Evolutionary conservation across 139 green algal genomes (phyloP).

Genomic region (Deuterostichococcus epilithicus): DNA sequence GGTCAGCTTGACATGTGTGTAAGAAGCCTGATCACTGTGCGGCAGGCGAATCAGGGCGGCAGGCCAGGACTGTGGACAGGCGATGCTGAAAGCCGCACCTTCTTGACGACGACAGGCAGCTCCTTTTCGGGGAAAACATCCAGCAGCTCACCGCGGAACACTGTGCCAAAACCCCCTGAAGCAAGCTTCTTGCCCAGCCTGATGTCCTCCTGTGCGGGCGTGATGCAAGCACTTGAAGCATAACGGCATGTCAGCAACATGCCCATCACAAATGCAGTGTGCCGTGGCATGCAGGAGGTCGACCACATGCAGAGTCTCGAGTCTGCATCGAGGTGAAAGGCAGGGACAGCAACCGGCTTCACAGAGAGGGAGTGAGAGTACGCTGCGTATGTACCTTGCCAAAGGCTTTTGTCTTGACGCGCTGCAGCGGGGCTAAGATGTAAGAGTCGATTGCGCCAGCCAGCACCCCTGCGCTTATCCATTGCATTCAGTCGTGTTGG

Average conservation of each 20-base stretch:
- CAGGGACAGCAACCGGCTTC: no score
- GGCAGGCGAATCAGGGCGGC: no score
- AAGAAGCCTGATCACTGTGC: no score
- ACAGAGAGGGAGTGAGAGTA: no score
- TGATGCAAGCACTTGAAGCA: no score
- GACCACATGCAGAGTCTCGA: no score
- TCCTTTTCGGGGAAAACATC: slow-evolving; percentile 20
- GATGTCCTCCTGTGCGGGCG: slow-evolving; percentile 78
- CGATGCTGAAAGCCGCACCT: no score
- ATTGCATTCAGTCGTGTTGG: no score
- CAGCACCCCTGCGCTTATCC: slow-evolving; percentile 66
- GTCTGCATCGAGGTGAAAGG: no score
- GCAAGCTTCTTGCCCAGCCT: slow-evolving; percentile 80
- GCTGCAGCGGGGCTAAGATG: slow-evolving; percentile 56
- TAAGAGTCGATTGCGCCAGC: slow-evolving; percentile 79
- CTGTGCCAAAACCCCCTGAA: slow-evolving; percentile 88
- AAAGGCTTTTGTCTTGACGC: slow-evolving; percentile 22
- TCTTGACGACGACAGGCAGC: slow-evolving; percentile 64
- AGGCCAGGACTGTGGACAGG: no score
- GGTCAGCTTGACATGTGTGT: no score
- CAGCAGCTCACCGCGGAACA: slow-evolving; percentile 70
- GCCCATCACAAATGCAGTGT: slow-evolving; percentile 30
- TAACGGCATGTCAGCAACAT: slow-evolving; percentile 26
- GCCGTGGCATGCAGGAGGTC: no score
- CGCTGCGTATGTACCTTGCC: slow-evolving; percentile 13